phyloP scores from a whole-genome alignment of 1,139 yeast genomes.

The Suhomyces atakaporum region DNA sequence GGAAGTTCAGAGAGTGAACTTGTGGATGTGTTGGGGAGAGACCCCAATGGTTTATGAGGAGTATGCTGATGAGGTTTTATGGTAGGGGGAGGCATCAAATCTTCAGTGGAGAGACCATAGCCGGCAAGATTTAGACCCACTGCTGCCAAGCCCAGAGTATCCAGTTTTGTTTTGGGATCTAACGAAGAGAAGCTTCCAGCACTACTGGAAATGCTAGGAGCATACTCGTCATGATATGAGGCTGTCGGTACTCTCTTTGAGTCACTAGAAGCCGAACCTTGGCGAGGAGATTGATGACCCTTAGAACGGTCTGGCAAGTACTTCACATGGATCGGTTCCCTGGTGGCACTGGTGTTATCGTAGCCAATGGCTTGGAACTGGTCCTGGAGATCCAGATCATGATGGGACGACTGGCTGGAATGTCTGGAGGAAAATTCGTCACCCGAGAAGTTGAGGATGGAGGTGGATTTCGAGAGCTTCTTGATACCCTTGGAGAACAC shows the following conservation, averaged over 20 bases:
- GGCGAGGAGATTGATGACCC: constrained; percentile 17
- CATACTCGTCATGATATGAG: constrained; percentile 1
- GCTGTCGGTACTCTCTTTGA: too few relatives aligned
- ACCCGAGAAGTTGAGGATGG: constrained; percentile 17
- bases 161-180: constrained; percentile 30
- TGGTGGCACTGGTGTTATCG: constrained; percentile 23
- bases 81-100: constrained; percentile 27
- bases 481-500: constrained; percentile 21
- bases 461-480: constrained; percentile 20
- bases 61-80: constrained; percentile 9
- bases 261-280: too few relatives aligned
- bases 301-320: constrained; percentile 26
- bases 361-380: constrained; percentile 41
- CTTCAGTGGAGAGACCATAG: constrained; percentile 30
- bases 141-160: constrained; percentile 16
- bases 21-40: constrained; percentile 16
- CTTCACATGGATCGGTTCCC: constrained; percentile 35
- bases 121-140: constrained; percentile 28
- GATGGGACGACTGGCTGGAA: constrained; percentile 5
- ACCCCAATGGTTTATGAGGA: constrained; percentile 4
- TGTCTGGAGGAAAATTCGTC: constrained; percentile 2
- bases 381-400: constrained; percentile 10
- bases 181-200: constrained; percentile 25
- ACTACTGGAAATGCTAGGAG: constrained; percentile 11
- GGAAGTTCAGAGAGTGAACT: constrained; percentile 16